These are phyloP conservation scores for Penicillium egyptiacum DNA, from an alignment of 495 filamentous ascomycete genomes.

Conservation along the genomic window DNA sequence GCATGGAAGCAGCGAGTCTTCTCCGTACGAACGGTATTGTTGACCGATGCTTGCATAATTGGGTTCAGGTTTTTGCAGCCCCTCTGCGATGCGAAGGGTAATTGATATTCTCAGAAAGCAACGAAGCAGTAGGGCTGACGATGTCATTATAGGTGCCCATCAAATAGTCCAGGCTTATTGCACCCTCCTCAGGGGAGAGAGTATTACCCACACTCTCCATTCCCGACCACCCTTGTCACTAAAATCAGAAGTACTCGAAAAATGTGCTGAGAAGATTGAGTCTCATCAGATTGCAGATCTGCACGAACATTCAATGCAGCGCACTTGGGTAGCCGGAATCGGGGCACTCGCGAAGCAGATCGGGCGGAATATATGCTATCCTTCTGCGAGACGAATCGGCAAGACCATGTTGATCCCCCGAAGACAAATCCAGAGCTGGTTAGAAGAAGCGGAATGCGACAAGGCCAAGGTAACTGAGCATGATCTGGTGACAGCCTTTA, in stretches of 20 bases:
- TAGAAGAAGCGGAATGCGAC: background rate
- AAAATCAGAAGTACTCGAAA: slow-evolving; percentile 11
- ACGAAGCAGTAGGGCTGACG: background rate
- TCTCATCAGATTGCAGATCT: slow-evolving; percentile 7
- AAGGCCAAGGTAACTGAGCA: slow-evolving; percentile 8
- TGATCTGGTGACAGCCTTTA: slow-evolving; percentile 5
- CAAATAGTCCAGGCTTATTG: slow-evolving; percentile 12
- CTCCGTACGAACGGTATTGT: slow-evolving; percentile 9
- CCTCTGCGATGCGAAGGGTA: slow-evolving; percentile 13
- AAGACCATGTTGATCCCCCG: slow-evolving; percentile 4
- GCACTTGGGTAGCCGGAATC: slow-evolving; percentile 6
- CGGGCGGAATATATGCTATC: slow-evolving; percentile 6
- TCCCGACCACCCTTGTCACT: slow-evolving; percentile 6
- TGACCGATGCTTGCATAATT: slow-evolving; percentile 11
- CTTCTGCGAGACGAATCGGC: background rate
- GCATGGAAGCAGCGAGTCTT: slow-evolving; percentile 13
- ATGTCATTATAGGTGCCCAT: background rate
- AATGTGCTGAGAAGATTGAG: slow-evolving; percentile 8
- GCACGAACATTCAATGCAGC: background rate
- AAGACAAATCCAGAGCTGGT: background rate
- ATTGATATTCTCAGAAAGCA: background rate
- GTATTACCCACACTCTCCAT: slow-evolving; percentile 6
- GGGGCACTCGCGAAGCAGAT: slow-evolving; percentile 7
- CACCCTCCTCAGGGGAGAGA: slow-evolving; percentile 8
- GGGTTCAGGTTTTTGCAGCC: slow-evolving; percentile 11